A percentile compares a stretch with the other conserved stretches of the same genome.
Evolutionary conservation across 768 basidiomycete species (phyloP).

Genomic region (Termitomyces sp.): DNA sequence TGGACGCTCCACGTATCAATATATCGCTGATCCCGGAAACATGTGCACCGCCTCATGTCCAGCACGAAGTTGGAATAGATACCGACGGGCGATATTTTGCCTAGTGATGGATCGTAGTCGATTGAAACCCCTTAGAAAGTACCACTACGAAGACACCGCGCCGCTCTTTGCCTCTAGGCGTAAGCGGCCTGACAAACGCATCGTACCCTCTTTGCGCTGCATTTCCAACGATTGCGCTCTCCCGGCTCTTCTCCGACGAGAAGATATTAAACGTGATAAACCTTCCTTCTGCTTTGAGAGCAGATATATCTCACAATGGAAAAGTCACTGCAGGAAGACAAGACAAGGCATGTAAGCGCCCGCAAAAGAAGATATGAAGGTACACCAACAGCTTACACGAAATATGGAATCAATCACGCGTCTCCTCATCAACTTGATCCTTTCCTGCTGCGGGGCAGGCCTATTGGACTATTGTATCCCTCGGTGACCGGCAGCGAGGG

Average conservation of each 20-base stretch:
- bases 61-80: conserved; percentile 53
- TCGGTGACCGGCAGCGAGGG: conserved; percentile 4
- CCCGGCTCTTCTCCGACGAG: conserved; percentile 41
- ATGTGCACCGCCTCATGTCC: conserved; percentile 66
- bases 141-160: conserved; percentile 38
- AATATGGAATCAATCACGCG: conserved; percentile 68
- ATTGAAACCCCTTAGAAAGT: conserved; percentile 42
- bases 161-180: conserved; percentile 33
- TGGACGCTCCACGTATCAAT: conserved; percentile 59
- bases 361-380: neutral
- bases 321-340: conserved; percentile 42
- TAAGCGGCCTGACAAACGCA: conserved; percentile 43
- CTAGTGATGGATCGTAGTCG: conserved; percentile 32
- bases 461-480: conserved; percentile 29
- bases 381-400: conserved; percentile 48
- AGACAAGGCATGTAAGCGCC: neutral
- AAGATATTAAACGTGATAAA: conserved; percentile 72
- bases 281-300: conserved; percentile 55
- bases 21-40: conserved; percentile 64
- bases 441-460: conserved; percentile 31
- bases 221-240: conserved; percentile 37
- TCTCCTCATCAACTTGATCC: conserved; percentile 39
- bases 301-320: conserved; percentile 69
- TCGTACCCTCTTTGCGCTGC: conserved; percentile 55
- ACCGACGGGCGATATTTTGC: conserved; percentile 42